phyloP scores from a whole-genome alignment of 345 rosid species.

The Boechera stricta region DNA sequence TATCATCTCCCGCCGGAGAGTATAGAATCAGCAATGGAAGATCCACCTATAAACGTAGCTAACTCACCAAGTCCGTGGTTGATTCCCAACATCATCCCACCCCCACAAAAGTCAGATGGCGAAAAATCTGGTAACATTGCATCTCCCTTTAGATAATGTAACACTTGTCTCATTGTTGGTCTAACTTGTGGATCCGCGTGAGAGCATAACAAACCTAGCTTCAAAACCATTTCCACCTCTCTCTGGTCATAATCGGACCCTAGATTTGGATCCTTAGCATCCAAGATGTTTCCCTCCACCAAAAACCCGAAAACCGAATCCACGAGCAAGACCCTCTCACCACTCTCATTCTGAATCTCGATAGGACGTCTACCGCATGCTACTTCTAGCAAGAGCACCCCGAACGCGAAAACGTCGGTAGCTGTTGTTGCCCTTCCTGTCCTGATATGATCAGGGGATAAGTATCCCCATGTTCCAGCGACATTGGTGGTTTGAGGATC shows the following conservation, averaged over 20 bases:
- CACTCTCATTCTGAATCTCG: background rate
- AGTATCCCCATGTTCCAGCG: slow-evolving; percentile 84
- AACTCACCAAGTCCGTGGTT: too few relatives aligned
- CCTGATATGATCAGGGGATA: slow-evolving; percentile 77
- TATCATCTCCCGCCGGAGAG: too few relatives aligned
- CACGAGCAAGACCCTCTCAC: slow-evolving; percentile 45
- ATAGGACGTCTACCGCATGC: slow-evolving; percentile 78
- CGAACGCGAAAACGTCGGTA: slow-evolving; percentile 85
- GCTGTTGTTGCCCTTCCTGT: slow-evolving; percentile 66
- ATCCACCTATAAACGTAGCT: too few relatives aligned
- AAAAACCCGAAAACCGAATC: slow-evolving; percentile 72
- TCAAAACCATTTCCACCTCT: slow-evolving; percentile 56
- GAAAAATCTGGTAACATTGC: slow-evolving; percentile 46
- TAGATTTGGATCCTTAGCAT: slow-evolving; percentile 56
- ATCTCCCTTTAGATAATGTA: slow-evolving; percentile 63
- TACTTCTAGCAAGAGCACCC: slow-evolving; percentile 76
- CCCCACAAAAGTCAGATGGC: too few relatives aligned
- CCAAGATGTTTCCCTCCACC: slow-evolving; percentile 51
- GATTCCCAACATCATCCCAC: too few relatives aligned
- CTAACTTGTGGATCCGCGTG: slow-evolving; percentile 50
- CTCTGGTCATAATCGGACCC: slow-evolving; percentile 41
- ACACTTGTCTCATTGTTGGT: slow-evolving; percentile 68
- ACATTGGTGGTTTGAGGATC: slow-evolving; percentile 77
- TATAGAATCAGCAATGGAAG: too few relatives aligned
- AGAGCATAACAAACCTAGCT: slow-evolving; percentile 76